Base-by-base conservation (phyloP, 164 flowering plant species). In the Vitis riparia region DNA sequence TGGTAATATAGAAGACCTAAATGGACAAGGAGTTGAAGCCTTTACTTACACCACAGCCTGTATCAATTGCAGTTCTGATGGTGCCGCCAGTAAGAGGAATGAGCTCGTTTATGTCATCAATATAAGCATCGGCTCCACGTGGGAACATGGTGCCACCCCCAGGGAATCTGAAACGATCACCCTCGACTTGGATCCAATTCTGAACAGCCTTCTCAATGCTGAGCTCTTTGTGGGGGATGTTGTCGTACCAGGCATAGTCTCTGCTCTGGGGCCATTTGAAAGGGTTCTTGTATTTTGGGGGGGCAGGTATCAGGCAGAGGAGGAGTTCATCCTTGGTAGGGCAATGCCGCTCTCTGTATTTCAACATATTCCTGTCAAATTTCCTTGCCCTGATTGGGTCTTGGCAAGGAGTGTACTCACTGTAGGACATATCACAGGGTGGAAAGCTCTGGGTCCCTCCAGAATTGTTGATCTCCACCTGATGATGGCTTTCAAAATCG, bases 121-220 rank as follows among this genome's bases (percentile, higher is more conserved):
- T 93, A 58, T 95, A 95, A 13, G 93, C 96, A 81, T 90, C 97
- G 23, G 98, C 99, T 17, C 99, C 99, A 32, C 84, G 90, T 0
- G 98, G 98, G 64, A 95, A 95, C 97, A 91, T 93, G 67, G 99
- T 95, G 51, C 98, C 99, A 49, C 99, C 99, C 0, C 99, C 98
- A 0, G 98, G 99, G 70, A 95, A 95, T 66, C 88, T 72, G 63
- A 95, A 90, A 2, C 96, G 82, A 14, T 95, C 89, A 17, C 99
- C 99, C 66, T 95, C 96, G 1, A 95, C 94, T 72, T 91, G 98
- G 64, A 95, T 84, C 99, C 98, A 95, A 27, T 95, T 95, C 87
- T 95, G 99, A 62, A 87, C 76, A 8, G 99, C 99, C 79, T 95
- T 95, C 81, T 95, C 99, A 67, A 95, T 84, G 70, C 97, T 93